Evolutionary conservation across 129 eudicot genomes (phyloP), one percentile per base, ranked within the genome.

Genomic region (Lactuca saligna): DNA sequence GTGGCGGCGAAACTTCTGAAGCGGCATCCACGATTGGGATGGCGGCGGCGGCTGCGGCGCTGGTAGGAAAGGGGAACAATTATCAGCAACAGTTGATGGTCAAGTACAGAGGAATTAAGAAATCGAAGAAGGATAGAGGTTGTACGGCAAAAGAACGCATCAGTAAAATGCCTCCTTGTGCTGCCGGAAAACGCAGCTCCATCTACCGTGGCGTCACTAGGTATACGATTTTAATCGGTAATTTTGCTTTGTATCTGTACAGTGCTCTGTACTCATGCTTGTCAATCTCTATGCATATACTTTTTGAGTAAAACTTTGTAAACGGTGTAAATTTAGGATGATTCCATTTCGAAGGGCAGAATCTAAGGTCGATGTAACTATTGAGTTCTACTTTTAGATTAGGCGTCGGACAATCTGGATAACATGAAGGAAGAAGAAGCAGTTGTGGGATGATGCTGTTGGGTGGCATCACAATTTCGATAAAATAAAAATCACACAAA

Each of bases 111-210:
- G 97, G 96, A 51, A 39, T 83, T 63, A 94, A 94, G 86, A 94
- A 85, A 64, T 85, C 89, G 38, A 94, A 82, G 82, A 85, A 83
- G 73, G 97, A 90, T 61, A 76, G 99, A 57, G 97, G 99, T 0
- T 89, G 93, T 67, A 94, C 99, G 39, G 99, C 99, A 1, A 94
- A 90, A 61, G 99, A 94, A 78, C 85, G 99, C 17, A 94, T 94
- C 77, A 94, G 99, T 78, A 89, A 86, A 73, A 94, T 94, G 99
- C 97, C 97, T 15, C 99, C 99, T 20, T 93, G 91, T 73, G 89
- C 97, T 42, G 99, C 99, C 44, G 99, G 99, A 39, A 94, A 94
- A 69, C 97, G 99, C 6, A 94, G 99, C 75, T 94, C 99, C 71
- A 87, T 94, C 66, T 94, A 94, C 77, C 88, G 99, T 17, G 99